These are phyloP conservation scores for Fusarium coicis DNA, from an alignment of 2,329 filamentous ascomycete species.

Conservation along the genomic window DNA sequence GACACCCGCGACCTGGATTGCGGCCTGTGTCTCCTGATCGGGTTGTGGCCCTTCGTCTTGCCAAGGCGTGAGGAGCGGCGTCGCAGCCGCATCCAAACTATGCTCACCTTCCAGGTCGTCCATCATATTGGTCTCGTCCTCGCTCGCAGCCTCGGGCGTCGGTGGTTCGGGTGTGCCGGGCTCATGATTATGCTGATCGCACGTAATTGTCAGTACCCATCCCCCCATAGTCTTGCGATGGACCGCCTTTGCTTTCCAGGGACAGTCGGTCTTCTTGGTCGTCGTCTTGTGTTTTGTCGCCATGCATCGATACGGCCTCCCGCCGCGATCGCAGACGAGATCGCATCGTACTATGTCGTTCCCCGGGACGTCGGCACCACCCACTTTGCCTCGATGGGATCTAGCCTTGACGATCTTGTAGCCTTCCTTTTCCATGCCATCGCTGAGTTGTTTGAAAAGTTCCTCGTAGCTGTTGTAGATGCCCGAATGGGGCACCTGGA, in stretches of 20 bases:
- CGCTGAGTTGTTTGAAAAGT: constrained; percentile 54
- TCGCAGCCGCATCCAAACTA: constrained; percentile 12
- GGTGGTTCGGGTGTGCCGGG: constrained; percentile 57
- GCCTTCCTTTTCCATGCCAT: constrained; percentile 56
- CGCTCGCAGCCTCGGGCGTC: constrained; percentile 49
- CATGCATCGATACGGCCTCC: constrained; percentile 56
- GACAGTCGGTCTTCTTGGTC: constrained; percentile 59
- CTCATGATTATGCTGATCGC: constrained; percentile 58
- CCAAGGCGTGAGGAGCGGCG: constrained; percentile 26
- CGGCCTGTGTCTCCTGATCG: constrained; percentile 52
- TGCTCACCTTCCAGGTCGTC: constrained; percentile 41
- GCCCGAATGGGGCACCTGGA: constrained; percentile 50
- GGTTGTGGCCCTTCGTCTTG: constrained; percentile 46
- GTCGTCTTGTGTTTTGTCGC: constrained; percentile 59
- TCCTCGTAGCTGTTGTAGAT: constrained; percentile 56
- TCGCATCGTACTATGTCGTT: constrained; percentile 58
- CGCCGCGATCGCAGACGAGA: constrained; percentile 58
- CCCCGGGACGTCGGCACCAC: constrained; percentile 53
- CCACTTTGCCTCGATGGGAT: constrained; percentile 55
- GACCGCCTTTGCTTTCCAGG: constrained; percentile 59
- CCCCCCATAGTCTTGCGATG: constrained; percentile 56
- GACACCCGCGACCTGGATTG: constrained; percentile 54
- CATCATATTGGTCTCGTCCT: constrained; percentile 48
- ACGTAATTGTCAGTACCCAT: constrained; percentile 58
- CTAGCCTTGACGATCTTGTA: constrained; percentile 59